Conservation (phyloP, 352 stramenopile species). For the Pythium grandisporangium region DNA sequence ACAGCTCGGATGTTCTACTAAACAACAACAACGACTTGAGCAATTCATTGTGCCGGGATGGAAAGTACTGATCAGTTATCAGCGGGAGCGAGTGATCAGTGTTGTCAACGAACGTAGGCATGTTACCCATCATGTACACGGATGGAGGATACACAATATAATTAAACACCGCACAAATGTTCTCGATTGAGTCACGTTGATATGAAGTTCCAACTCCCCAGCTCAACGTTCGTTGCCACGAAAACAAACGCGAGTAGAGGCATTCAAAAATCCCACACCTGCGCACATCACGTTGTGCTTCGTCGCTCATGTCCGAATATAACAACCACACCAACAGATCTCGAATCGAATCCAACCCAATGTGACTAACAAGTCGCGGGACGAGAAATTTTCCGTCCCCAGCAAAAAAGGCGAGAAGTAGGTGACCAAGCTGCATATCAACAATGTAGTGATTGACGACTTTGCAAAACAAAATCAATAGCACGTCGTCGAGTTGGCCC, state of each 20-base stretch:
- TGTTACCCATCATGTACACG: constrained; percentile 79
- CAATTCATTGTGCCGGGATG: constrained; percentile 69
- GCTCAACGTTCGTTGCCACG: constrained; percentile 74
- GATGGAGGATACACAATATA: constrained; percentile 83
- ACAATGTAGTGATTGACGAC: constrained; percentile 79
- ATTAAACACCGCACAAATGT: constrained; percentile 78
- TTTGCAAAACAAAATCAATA: constrained; percentile 82
- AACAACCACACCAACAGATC: constrained; percentile 79
- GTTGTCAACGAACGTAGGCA: constrained; percentile 80
- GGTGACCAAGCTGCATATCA: constrained; percentile 49
- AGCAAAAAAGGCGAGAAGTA: constrained; percentile 61
- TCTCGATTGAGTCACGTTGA: constrained; percentile 82
- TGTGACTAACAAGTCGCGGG: constrained; percentile 70
- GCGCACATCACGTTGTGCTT: constrained; percentile 46
- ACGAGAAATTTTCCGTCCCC: constrained; percentile 62
- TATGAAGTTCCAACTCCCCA: constrained; percentile 79
- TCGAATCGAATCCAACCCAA: constrained; percentile 76
- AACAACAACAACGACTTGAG: constrained; percentile 75
- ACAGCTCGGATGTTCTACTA: constrained; percentile 46
- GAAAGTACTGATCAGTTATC: constrained; percentile 78
- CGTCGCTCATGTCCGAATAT: constrained; percentile 75
- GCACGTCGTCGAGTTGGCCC: constrained; percentile 58
- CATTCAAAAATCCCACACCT: constrained; percentile 68
- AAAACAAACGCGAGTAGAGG: constrained; percentile 67
- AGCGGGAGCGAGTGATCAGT: constrained; percentile 73